phyloP scores from a whole-genome alignment of 208 protist species.

The Porcisia deanei region DNA sequence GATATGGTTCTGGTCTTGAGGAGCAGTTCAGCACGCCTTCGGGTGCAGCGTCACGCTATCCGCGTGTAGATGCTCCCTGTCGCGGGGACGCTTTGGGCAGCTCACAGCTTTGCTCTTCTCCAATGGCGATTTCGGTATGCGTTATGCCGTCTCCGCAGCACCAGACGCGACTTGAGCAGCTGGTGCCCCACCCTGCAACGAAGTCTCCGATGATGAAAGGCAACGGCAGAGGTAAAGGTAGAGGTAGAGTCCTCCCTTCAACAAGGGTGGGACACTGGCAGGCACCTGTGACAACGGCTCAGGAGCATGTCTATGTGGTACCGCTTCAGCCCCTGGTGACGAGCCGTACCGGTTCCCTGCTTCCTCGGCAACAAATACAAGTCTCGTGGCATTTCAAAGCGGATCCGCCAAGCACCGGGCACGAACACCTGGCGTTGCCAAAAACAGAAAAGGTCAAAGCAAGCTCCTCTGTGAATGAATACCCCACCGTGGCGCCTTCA shows the following conservation, averaged over 20 bases:
- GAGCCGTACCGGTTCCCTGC: background rate
- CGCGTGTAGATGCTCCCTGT: too few relatives aligned
- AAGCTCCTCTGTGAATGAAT: background rate
- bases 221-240: too few relatives aligned
- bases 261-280: too few relatives aligned
- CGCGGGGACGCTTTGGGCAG: background rate
- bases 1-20: background rate
- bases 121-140: background rate
- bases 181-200: background rate
- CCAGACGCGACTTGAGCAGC: background rate
- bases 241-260: too few relatives aligned
- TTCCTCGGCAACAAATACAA: background rate
- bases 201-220: background rate
- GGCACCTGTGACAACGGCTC: background rate
- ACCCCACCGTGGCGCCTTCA: background rate
- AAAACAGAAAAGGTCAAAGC: too few relatives aligned
- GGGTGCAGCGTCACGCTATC: background rate
- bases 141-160: background rate
- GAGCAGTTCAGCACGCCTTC: background rate
- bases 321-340: slow-evolving; percentile 8
- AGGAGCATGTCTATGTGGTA: background rate
- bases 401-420: too few relatives aligned
- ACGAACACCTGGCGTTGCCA: background rate
- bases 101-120: background rate
- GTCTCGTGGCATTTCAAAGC: background rate